These are phyloP conservation scores for Fistulinella staudtii DNA, from an alignment of 1,284 basidiomycete genomes.

Conservation along the genomic window DNA sequence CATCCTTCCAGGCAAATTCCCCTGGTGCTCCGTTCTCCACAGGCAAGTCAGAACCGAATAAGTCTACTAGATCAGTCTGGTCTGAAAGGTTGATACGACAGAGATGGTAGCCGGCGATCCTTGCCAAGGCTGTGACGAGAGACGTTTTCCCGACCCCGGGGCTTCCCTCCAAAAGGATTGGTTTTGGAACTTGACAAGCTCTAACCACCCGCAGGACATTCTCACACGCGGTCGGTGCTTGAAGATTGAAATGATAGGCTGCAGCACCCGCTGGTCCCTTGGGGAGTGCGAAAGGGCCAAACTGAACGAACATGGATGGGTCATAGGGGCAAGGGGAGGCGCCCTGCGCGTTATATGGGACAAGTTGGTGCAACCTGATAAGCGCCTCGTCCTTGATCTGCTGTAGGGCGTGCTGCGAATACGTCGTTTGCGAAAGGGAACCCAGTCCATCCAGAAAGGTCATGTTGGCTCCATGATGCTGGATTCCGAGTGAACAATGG, in stretches of 20 bases:
- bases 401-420: slow-evolving; percentile 47
- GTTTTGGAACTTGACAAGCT: slow-evolving; percentile 88
- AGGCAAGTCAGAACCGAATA: slow-evolving; percentile 96
- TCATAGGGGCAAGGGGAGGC: slow-evolving; percentile 35
- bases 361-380: slow-evolving; percentile 47
- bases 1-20: slow-evolving; percentile 97
- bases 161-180: slow-evolving; percentile 94
- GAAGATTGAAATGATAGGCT: slow-evolving; percentile 69
- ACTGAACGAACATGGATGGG: slow-evolving; percentile 42
- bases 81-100: slow-evolving; percentile 99
- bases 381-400: slow-evolving; percentile 50
- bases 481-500: slow-evolving; percentile 10
- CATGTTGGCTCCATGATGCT: slow-evolving; percentile 89
- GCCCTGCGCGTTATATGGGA: slow-evolving; percentile 38
- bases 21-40: slow-evolving; percentile 89
- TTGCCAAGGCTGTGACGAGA: slow-evolving; percentile 85
- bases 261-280: slow-evolving; percentile 48
- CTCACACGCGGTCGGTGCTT: slow-evolving; percentile 84
- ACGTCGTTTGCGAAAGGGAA: slow-evolving; percentile 67
- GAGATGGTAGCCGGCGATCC: slow-evolving; percentile 73
- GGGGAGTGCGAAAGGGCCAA: slow-evolving; percentile 76
- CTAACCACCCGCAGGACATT: slow-evolving; percentile 91
- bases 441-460: slow-evolving; percentile 82
- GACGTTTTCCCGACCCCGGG: slow-evolving; percentile 99
- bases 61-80: slow-evolving; percentile 95